Conservation (phyloP, 345 rosid genomes). For the Boechera divaricarpa region DNA sequence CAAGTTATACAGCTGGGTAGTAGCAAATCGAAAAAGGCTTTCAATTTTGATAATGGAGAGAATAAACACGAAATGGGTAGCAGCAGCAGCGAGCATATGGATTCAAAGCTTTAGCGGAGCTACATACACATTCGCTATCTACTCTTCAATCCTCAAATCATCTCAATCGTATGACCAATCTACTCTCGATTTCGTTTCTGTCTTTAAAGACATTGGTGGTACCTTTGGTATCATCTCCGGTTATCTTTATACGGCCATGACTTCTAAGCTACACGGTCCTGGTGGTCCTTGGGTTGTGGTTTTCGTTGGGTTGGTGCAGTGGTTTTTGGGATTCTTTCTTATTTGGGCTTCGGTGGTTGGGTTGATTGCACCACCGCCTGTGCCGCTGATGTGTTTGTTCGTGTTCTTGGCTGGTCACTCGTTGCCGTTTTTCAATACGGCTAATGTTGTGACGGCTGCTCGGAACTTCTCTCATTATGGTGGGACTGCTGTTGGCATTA, state of each 20-base stretch:
- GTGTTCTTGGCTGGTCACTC: conserved; percentile 77
- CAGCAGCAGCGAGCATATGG: conserved; percentile 93
- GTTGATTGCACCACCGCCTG: conserved; percentile 62
- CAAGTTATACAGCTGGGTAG: not conserved
- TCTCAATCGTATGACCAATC: conserved; percentile 84
- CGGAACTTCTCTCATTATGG: conserved; percentile 66
- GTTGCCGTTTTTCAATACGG: conserved; percentile 75
- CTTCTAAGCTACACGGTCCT: conserved; percentile 39
- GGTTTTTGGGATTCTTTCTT: conserved; percentile 72
- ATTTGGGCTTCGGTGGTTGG: conserved; percentile 92
- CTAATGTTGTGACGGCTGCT: conserved; percentile 76
- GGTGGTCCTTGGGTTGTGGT: conserved; percentile 83
- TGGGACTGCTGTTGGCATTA: conserved; percentile 86
- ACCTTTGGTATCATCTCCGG: conserved; percentile 82
- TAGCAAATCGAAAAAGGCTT: not conserved
- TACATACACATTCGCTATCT: conserved; percentile 79
- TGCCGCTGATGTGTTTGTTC: conserved; percentile 75
- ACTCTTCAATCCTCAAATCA: conserved; percentile 80
- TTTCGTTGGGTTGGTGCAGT: conserved; percentile 66
- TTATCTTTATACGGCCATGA: conserved; percentile 66
- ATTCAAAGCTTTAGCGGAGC: conserved; percentile 84
- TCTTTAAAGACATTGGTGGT: conserved; percentile 95
- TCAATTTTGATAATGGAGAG: conserved; percentile 24
- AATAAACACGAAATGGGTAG: conserved; percentile 64
- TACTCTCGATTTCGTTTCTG: conserved; percentile 91